phyloP scores from a whole-genome alignment of 352 stramenopile genomes.

The Pythium biforme region DNA sequence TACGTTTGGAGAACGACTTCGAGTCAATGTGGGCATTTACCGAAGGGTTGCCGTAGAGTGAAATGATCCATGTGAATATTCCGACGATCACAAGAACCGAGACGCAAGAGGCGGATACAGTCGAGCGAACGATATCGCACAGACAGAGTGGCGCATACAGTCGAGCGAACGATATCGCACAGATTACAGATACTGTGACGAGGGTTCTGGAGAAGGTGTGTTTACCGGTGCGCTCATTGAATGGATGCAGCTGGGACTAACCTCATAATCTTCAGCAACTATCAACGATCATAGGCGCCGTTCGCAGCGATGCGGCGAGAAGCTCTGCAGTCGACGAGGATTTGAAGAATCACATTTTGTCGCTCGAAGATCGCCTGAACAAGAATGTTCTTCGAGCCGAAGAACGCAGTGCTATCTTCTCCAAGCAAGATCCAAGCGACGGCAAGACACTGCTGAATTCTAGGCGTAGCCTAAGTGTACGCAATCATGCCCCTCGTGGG shows the following conservation, averaged over 20 bases:
- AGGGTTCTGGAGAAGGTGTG: background rate
- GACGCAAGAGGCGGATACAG: too few species aligned
- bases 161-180: constrained; percentile 9
- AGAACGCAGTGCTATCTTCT: constrained; percentile 29
- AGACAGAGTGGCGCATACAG: background rate
- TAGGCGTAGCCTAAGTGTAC: background rate
- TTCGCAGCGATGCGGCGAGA: constrained; percentile 1
- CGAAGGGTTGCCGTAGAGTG: background rate
- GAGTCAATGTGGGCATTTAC: background rate
- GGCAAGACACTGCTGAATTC: too few species aligned
- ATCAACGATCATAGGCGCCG: constrained; percentile 7
- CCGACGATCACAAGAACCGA: background rate
- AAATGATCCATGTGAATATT: constrained; percentile 9
- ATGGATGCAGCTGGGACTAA: background rate
- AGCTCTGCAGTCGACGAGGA: constrained; percentile 18
- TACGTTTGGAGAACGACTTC: background rate
- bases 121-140: background rate
- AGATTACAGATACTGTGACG: constrained; percentile 8
- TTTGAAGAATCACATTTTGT: constrained; percentile 27
- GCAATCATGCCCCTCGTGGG: background rate
- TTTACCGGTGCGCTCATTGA: background rate
- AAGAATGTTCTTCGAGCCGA: constrained; percentile 30
- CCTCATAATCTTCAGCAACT: constrained; percentile 10
- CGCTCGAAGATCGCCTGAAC: constrained; percentile 33
- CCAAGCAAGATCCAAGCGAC: background rate